Conservation (phyloP, 2,329 filamentous ascomycete genomes). For the Coniochaeta ligniaria region DNA sequence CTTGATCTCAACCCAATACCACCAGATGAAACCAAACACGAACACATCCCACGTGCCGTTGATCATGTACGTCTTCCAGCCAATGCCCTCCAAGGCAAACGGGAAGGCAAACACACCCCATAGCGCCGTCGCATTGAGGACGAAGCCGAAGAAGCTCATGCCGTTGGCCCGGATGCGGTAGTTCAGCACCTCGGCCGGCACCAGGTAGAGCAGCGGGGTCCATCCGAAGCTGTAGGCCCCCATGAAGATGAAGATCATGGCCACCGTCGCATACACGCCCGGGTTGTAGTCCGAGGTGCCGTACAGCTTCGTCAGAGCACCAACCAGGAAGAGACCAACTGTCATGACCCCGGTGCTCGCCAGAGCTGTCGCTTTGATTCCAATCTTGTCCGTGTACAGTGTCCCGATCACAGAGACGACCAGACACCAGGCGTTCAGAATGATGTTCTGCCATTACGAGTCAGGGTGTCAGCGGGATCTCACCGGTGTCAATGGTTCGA, state of each 20-base stretch:
- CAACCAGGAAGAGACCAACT: slow-evolving; percentile 31
- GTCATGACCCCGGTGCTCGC: slow-evolving; percentile 4
- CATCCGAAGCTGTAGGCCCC: slow-evolving; percentile 3
- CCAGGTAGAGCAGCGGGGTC: slow-evolving; percentile 3
- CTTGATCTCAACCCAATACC: slow-evolving; percentile 12
- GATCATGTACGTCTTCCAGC: slow-evolving; percentile 16
- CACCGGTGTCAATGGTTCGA: no score
- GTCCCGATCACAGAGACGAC: neutral
- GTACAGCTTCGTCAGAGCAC: slow-evolving; percentile 25
- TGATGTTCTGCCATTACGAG: neutral
- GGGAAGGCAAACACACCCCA: slow-evolving; percentile 13
- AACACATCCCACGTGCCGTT: slow-evolving; percentile 16
- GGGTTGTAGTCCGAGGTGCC: slow-evolving; percentile 3
- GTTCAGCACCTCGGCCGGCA: slow-evolving; percentile 5
- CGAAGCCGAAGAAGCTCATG: slow-evolving; percentile 22
- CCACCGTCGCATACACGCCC: slow-evolving; percentile 5
- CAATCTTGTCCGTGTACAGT: neutral
- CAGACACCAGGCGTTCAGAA: slow-evolving; percentile 2
- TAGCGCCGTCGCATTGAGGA: slow-evolving; percentile 6
- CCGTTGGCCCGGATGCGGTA: slow-evolving; percentile 9
- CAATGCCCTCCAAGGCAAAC: slow-evolving; percentile 12
- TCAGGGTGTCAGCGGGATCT: neutral
- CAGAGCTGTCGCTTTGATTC: neutral
- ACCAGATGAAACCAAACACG: slow-evolving; percentile 10
- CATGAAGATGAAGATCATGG: slow-evolving; percentile 6